These are phyloP conservation scores for Coleophoma crateriformis DNA, from an alignment of 2,329 filamentous ascomycete species.

Conservation along the genomic window DNA sequence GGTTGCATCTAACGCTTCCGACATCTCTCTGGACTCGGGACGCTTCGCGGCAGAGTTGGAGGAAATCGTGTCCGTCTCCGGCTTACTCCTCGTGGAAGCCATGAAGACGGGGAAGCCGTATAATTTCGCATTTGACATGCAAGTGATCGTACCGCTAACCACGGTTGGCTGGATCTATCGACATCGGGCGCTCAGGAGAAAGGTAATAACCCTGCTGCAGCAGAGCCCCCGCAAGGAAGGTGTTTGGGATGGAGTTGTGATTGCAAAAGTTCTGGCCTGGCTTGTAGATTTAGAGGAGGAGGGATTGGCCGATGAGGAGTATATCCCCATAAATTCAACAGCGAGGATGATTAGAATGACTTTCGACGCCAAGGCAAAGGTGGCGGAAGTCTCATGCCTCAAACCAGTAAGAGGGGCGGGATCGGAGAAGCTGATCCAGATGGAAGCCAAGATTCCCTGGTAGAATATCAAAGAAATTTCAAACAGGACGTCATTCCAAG, in stretches of 20 bases:
- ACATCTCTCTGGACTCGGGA: slow-evolving; percentile 8
- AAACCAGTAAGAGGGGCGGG: slow-evolving; percentile 9
- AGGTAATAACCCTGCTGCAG: slow-evolving; percentile 12
- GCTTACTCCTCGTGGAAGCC: slow-evolving; percentile 3
- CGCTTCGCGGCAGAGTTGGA: slow-evolving; percentile 7
- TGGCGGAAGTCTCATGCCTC: slow-evolving; percentile 11
- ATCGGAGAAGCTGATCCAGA: slow-evolving; percentile 6
- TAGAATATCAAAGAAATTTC: neutral
- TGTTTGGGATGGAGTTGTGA: slow-evolving; percentile 14
- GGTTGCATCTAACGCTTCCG: slow-evolving; percentile 11
- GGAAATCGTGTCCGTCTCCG: slow-evolving; percentile 10
- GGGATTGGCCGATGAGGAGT: slow-evolving; percentile 8
- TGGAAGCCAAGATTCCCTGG: slow-evolving; percentile 14
- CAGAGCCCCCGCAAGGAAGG: slow-evolving; percentile 13
- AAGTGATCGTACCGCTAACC: slow-evolving; percentile 16
- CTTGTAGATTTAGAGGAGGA: slow-evolving; percentile 14
- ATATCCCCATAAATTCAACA: slow-evolving; percentile 11
- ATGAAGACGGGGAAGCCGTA: neutral
- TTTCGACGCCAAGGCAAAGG: slow-evolving; percentile 10
- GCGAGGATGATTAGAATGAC: slow-evolving; percentile 12
- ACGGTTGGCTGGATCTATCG: slow-evolving; percentile 17
- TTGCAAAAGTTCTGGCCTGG: slow-evolving; percentile 16
- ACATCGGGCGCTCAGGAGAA: slow-evolving; percentile 10
- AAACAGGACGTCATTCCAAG: too few species aligned
- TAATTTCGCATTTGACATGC: slow-evolving; percentile 14